These are phyloP conservation scores for Tylopilus vinaceipallidus DNA, from an alignment of 768 basidiomycete genomes.

Conservation along the genomic window DNA sequence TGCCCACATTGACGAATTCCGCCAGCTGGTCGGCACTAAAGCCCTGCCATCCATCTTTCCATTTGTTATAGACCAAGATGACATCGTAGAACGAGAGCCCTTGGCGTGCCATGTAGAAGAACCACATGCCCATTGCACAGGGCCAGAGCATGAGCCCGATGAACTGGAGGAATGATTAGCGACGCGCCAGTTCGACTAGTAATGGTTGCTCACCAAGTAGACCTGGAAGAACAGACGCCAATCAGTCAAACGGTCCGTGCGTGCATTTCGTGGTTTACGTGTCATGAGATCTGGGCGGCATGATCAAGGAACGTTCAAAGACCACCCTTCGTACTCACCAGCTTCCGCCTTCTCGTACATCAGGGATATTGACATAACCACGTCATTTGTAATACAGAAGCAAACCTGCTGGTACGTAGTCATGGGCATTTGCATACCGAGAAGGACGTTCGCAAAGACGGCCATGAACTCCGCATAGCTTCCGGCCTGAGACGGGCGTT, in stretches of 20 bases:
- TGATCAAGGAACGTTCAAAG: background rate
- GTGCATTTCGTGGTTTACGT: constrained; percentile 48
- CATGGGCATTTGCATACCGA: constrained; percentile 59
- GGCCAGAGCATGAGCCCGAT: constrained; percentile 46
- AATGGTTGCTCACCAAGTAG: constrained; percentile 37
- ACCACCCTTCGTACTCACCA: constrained; percentile 25
- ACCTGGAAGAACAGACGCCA: constrained; percentile 49
- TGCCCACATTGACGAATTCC: constrained; percentile 38
- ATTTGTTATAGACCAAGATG: constrained; percentile 39
- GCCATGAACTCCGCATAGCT: constrained; percentile 59
- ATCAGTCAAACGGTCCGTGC: constrained; percentile 47
- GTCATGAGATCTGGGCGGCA: constrained; percentile 39
- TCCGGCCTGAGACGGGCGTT: constrained; percentile 36
- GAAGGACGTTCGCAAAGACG: constrained; percentile 53
- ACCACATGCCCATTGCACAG: constrained; percentile 41
- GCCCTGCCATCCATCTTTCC: constrained; percentile 37
- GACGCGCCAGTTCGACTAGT: background rate
- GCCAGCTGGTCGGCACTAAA: constrained; percentile 29
- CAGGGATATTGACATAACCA: constrained; percentile 47
- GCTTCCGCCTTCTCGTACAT: constrained; percentile 53
- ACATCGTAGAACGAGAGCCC: constrained; percentile 34
- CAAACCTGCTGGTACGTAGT: constrained; percentile 53
- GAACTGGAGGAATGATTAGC: constrained; percentile 29
- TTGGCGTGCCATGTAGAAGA: constrained; percentile 38
- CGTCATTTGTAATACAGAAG: constrained; percentile 53